phyloP scores from a whole-genome alignment of 345 rosid species.

The Angophora floribunda region DNA sequence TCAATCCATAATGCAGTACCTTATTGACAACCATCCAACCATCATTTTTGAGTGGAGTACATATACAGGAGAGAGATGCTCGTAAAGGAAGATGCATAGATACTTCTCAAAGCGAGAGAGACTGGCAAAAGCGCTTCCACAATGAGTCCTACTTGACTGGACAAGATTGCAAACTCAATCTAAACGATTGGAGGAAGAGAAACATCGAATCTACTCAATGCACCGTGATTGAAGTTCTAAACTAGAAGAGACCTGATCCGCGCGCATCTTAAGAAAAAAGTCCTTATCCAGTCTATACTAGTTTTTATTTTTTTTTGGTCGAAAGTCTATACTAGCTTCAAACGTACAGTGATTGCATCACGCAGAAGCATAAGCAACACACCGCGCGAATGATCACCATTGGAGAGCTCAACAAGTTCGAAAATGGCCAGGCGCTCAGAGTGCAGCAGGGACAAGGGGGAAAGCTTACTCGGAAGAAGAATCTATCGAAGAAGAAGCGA shows the following conservation, averaged over 20 bases:
- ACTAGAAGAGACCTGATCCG: neutral
- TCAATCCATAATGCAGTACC: neutral
- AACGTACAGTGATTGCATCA: neutral
- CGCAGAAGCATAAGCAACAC: neutral
- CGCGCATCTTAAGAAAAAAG: neutral
- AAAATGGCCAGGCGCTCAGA: neutral
- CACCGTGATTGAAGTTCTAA: too few species aligned
- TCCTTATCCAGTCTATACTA: neutral
- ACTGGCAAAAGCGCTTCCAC: neutral
- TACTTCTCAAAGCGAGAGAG: neutral
- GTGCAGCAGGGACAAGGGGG: neutral
- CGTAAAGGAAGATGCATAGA: neutral
- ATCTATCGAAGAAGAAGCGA: slow-evolving; percentile 62
- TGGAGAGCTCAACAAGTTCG: neutral
- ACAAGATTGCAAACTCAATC: neutral
- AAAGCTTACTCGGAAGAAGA: slow-evolving; percentile 68
- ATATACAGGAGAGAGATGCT: neutral
- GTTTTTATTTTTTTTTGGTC: neutral
- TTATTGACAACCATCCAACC: neutral
- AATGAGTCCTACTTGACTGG: neutral
- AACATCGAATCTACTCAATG: neutral
- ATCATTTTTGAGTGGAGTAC: neutral
- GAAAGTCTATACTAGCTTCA: neutral
- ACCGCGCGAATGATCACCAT: neutral
- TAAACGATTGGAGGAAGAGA: neutral